These are phyloP conservation scores for Colletotrichum sp. DNA, from an alignment of 2,329 filamentous ascomycete species.

Conservation along the genomic window DNA sequence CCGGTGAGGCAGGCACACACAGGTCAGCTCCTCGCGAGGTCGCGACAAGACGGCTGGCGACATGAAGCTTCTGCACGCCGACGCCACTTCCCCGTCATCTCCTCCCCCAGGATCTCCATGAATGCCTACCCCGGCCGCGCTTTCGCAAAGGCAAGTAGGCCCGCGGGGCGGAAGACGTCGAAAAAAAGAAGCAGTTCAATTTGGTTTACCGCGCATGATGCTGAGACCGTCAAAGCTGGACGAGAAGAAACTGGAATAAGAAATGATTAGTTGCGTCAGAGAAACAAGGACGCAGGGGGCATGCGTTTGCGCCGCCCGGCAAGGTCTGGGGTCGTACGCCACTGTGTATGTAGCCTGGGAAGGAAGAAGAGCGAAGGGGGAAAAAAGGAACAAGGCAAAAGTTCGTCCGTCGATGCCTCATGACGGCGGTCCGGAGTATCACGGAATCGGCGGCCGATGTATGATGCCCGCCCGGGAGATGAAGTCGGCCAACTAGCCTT, in stretches of 20 bases:
- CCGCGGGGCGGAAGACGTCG: background rate
- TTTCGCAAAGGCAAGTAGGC: background rate
- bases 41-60: background rate
- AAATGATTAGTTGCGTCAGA: background rate
- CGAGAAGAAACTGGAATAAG: background rate
- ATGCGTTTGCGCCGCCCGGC: background rate
- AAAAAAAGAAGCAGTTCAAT: background rate
- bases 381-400: background rate
- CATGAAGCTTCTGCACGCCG: background rate
- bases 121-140: background rate
- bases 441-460: background rate
- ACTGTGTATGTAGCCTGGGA: background rate
- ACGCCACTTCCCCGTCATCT: background rate
- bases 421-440: background rate
- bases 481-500: background rate
- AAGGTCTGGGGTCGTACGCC: background rate
- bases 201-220: background rate
- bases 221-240: background rate
- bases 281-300: background rate
- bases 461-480: background rate
- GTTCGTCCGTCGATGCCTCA: background rate
- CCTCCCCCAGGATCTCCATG: background rate
- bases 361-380: background rate
- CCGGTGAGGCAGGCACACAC: background rate
- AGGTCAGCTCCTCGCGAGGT: background rate